These are phyloP conservation scores for Ballota nigra DNA, from an alignment of 257 asterid genomes.

Conservation along the genomic window DNA sequence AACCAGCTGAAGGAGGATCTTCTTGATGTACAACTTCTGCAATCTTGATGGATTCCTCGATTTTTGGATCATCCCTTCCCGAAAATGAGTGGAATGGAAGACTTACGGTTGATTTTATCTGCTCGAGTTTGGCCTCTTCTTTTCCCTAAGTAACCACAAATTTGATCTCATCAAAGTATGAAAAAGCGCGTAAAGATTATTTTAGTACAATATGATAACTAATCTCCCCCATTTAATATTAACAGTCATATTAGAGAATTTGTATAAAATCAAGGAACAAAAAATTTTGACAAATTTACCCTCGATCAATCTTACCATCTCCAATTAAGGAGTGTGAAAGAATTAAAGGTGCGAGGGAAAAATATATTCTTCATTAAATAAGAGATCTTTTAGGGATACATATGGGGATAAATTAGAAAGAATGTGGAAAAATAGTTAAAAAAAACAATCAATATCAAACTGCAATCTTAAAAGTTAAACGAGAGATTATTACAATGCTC, in stretches of 20 bases:
- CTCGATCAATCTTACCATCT: too few species aligned
- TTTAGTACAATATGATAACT: neutral
- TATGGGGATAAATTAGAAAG: too few species aligned
- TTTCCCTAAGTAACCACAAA: constrained; percentile 32
- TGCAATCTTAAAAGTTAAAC: neutral
- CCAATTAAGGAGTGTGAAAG: too few species aligned
- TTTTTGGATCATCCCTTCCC: constrained; percentile 34
- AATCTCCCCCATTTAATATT: neutral
- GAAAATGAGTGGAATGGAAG: constrained; percentile 73
- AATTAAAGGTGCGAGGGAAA: too few species aligned
- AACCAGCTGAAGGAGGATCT: constrained; percentile 24
- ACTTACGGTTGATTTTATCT: constrained; percentile 68
- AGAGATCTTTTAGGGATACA: too few species aligned
- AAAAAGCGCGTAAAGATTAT: neutral
- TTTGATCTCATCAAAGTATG: constrained; percentile 1
- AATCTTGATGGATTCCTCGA: constrained; percentile 21
- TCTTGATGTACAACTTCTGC: constrained; percentile 23
- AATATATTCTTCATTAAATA: too few species aligned
- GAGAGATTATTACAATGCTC: neutral
- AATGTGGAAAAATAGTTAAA: too few species aligned
- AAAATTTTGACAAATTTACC: too few species aligned
- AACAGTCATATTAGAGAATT: neutral
- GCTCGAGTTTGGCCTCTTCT: constrained; percentile 66
- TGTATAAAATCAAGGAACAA: neutral
- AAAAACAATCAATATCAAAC: too few species aligned